Percentiles rank a stretch among this genome's conserved stretches.
phyloP scores from a whole-genome alignment of 2,329 filamentous ascomycete species.

The Pezicula rhizophila region DNA sequence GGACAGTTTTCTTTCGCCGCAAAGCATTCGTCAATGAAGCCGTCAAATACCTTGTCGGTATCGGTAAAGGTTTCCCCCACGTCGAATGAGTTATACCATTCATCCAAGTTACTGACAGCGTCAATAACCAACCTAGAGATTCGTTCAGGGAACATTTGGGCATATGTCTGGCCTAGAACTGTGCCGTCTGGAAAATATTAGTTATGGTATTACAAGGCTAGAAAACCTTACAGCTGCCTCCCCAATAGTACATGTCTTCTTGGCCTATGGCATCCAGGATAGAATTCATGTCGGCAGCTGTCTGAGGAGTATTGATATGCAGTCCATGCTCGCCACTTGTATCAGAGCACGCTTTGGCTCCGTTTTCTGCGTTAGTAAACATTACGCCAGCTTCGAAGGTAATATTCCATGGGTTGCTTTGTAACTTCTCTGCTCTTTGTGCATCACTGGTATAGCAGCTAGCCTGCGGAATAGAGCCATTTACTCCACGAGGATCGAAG shows the following conservation, averaged over 20 bases:
- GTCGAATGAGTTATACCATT: constrained; percentile 14
- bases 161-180: constrained; percentile 34
- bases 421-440: constrained; percentile 24
- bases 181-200: too few relatives aligned
- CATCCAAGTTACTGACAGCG: constrained; percentile 21
- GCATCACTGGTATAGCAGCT: constrained; percentile 34
- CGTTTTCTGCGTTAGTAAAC: constrained; percentile 36
- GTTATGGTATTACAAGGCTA: too few relatives aligned
- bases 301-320: constrained; percentile 44
- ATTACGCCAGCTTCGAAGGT: constrained; percentile 23
- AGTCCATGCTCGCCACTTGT: constrained; percentile 37
- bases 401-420: constrained; percentile 20
- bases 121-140: constrained; percentile 18
- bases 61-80: constrained; percentile 13
- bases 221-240: too few relatives aligned
- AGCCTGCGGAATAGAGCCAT: constrained; percentile 29
- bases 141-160: constrained; percentile 30
- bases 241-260: constrained; percentile 33
- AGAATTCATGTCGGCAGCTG: constrained; percentile 44
- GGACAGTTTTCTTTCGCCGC: constrained; percentile 9
- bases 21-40: constrained; percentile 14
- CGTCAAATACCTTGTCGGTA: constrained; percentile 14
- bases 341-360: constrained; percentile 35
- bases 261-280: constrained; percentile 39
- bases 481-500: constrained; percentile 42